phyloP scores from a whole-genome alignment of 2,329 filamentous ascomycete genomes.

The Fusarium virguliforme region DNA sequence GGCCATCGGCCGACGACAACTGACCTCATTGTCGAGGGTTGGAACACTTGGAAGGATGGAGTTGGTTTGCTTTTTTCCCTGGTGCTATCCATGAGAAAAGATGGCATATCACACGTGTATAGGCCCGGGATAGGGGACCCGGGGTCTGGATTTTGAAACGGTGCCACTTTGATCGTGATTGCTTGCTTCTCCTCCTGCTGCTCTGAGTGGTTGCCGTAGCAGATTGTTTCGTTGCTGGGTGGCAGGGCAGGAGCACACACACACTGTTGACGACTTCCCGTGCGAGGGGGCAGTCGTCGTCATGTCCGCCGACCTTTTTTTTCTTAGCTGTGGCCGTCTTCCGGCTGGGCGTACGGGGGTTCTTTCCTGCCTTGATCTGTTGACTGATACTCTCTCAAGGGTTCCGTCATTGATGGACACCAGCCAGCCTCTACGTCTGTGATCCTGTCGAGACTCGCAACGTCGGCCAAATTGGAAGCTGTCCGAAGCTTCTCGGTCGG shows the following conservation, averaged over 20 bases:
- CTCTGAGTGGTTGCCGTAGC: slow-evolving; percentile 29
- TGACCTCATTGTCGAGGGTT: slow-evolving; percentile 46
- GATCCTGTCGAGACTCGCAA: slow-evolving; percentile 20
- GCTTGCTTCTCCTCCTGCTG: slow-evolving; percentile 18
- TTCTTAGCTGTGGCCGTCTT: slow-evolving; percentile 37
- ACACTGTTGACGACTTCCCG: slow-evolving; percentile 6
- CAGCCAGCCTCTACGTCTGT: slow-evolving; percentile 14
- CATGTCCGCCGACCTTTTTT: slow-evolving; percentile 16
- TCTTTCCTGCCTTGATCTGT: slow-evolving; percentile 18
- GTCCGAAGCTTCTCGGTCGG: slow-evolving; percentile 30
- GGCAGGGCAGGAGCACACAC: slow-evolving; percentile 4
- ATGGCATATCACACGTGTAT: slow-evolving; percentile 41
- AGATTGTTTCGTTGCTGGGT: slow-evolving; percentile 17
- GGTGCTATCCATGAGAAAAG: background rate
- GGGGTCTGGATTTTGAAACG: slow-evolving; percentile 23
- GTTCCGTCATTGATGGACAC: slow-evolving; percentile 35
- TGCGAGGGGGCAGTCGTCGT: slow-evolving; percentile 39
- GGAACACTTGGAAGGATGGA: slow-evolving; percentile 18
- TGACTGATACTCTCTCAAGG: background rate
- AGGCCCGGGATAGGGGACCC: slow-evolving; percentile 16
- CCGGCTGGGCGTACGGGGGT: slow-evolving; percentile 40
- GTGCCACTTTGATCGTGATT: slow-evolving; percentile 34
- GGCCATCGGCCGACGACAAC: slow-evolving; percentile 43
- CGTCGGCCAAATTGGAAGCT: slow-evolving; percentile 27
- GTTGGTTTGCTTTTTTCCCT: slow-evolving; percentile 21